Evolutionary conservation across 1,284 basidiomycete species (phyloP), one percentile per base, ranked within the genome.

Genomic region (Dichomitus squalens): DNA sequence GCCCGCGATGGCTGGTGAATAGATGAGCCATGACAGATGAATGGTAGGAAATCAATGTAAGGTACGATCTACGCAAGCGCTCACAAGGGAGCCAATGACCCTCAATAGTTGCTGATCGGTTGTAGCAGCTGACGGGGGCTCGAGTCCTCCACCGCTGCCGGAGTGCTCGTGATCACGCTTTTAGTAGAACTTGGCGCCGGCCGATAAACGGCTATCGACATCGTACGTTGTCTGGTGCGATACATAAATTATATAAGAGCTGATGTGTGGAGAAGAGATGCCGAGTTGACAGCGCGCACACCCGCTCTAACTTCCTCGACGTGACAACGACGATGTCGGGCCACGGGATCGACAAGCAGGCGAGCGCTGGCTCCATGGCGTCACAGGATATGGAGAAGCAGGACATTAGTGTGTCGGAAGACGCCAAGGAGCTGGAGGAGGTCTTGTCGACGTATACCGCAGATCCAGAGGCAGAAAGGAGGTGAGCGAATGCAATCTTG

Each of bases 311-410:
- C 49, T 14, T 18, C 16, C 3, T 18, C 35, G n/a, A 31, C 34
- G 16, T 25, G 27, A 21, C 25, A 35, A 21, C 38, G 16, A 29
- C 4, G 44, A 47, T 34, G 44, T 33, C 44, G 12, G 11, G 29
- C 27, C 18, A 8, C 29, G 6, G 11, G 29, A 31, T 31, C 44
- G 18, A 21, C 44, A 21, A 12, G 31, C 44, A 44, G 27, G 25
- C 29, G 11, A 11, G 29, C 6, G 11, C 18, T 27, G 27, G 11
- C 12, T n/a, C 7, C 6, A 27, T 14, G 27, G 18, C n/a, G n/a
- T 18, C 44, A 21, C 7, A 52, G 11, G 52, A 53, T 29, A 20
- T 53, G 20, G 52, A 53, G 52, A 53, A 53, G 29, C 21, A 41
- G 21, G 52, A 20, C 0, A 16, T 53, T 16, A 21, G n/a, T 16